These are phyloP conservation scores for Aureobasidium melanogenum DNA, from an alignment of 2,329 filamentous ascomycete genomes.

Conservation along the genomic window DNA sequence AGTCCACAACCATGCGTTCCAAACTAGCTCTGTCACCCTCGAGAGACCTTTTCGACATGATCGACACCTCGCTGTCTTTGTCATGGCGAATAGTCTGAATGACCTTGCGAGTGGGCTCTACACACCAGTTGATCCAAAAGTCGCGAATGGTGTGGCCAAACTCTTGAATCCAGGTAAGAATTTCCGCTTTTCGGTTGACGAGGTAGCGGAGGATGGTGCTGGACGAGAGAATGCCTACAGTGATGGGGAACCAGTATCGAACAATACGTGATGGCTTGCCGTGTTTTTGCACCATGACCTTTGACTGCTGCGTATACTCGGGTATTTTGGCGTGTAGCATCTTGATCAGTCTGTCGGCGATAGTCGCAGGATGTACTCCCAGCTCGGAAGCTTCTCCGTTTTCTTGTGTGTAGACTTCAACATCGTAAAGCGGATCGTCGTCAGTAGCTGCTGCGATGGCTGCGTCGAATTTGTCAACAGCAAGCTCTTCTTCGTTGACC, in stretches of 20 bases:
- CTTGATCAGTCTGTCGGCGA: conserved; percentile 58
- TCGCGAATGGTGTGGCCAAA: conserved; percentile 71
- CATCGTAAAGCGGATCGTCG: conserved; percentile 37
- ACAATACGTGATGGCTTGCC: conserved; percentile 67
- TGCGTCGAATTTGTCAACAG: conserved; percentile 46
- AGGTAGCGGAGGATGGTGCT: conserved; percentile 78
- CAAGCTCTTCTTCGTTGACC: conserved; percentile 52
- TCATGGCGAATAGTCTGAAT: conserved; percentile 91
- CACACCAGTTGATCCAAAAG: conserved; percentile 95
- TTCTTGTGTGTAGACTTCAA: conserved; percentile 28
- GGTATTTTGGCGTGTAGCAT: conserved; percentile 64
- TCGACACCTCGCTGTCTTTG: conserved; percentile 82
- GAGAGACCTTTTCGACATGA: conserved; percentile 90
- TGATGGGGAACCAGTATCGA: conserved; percentile 80
- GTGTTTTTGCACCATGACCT: conserved; percentile 50
- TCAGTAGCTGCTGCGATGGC: conserved; percentile 48
- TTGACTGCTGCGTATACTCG: conserved; percentile 52
- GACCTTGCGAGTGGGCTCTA: conserved; percentile 74
- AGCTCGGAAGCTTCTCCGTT: conserved; percentile 20
- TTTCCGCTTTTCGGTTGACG: conserved; percentile 64
- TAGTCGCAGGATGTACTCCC: conserved; percentile 38
- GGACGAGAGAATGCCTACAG: conserved; percentile 65
- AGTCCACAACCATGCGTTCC: conserved; percentile 97
- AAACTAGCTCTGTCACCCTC: conserved; percentile 84
- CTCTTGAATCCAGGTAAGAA: conserved; percentile 70